Evolutionary conservation across 2,329 filamentous ascomycete genomes (phyloP).

Genomic region (Aureobasidium lini): DNA sequence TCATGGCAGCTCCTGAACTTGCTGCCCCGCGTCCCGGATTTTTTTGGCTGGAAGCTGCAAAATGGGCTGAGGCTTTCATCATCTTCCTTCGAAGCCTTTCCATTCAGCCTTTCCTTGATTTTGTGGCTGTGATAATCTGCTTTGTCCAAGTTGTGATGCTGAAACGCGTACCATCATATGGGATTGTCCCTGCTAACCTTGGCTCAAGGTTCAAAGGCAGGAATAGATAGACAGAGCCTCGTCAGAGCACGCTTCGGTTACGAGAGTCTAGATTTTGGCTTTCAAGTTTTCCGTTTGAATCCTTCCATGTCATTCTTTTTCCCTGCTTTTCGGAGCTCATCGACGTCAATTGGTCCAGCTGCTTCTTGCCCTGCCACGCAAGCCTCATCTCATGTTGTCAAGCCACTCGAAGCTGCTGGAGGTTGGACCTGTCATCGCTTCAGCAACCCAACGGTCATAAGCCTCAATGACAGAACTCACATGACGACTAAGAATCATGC

Average conservation of each 20-base stretch:
- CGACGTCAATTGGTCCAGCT: neutral
- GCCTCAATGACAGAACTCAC: neutral
- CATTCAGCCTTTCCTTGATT: neutral
- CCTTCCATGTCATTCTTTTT: neutral
- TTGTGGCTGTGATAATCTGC: neutral
- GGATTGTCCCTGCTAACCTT: neutral
- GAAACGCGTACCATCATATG: neutral
- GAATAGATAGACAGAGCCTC: conserved; percentile 2
- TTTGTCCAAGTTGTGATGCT: neutral
- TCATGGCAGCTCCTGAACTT: neutral
- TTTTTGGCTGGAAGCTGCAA: neutral
- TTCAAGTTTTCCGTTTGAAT: neutral
- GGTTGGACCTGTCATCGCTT: conserved; percentile 2
- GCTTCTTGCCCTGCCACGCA: neutral
- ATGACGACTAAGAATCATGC: neutral
- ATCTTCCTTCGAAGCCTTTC: neutral
- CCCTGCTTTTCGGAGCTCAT: neutral
- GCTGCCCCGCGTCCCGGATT: neutral
- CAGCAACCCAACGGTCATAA: neutral
- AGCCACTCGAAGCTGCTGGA: neutral
- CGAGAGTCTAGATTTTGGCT: neutral
- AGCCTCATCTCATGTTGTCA: conserved; percentile 6
- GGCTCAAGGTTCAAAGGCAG: neutral
- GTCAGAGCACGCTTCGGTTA: neutral
- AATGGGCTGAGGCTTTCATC: neutral